These are phyloP conservation scores for Suillus cothurnatus DNA, from an alignment of 768 basidiomycete species.

Conservation along the genomic window DNA sequence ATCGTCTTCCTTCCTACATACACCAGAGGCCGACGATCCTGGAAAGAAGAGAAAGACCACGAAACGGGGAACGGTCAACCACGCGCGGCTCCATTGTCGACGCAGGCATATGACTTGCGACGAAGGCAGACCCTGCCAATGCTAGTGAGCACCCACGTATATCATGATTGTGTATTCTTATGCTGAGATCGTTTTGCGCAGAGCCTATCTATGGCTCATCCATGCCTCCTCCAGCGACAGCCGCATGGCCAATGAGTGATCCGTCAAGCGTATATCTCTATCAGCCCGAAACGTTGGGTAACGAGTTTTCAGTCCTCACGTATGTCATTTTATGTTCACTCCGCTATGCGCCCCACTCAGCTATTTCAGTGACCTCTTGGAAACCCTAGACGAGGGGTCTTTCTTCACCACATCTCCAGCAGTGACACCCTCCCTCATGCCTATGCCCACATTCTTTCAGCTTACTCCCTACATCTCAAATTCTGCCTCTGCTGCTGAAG, in stretches of 20 bases:
- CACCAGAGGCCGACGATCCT: slow-evolving; percentile 31
- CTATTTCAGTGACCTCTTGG: slow-evolving; percentile 72
- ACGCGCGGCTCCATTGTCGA: slow-evolving; percentile 92
- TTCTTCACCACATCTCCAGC: slow-evolving; percentile 71
- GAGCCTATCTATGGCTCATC: slow-evolving; percentile 26
- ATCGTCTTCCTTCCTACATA: slow-evolving; percentile 6
- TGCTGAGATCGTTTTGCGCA: too few relatives aligned
- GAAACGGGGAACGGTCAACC: slow-evolving; percentile 85
- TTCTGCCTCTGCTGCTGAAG: slow-evolving; percentile 17
- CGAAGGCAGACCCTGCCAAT: slow-evolving; percentile 86
- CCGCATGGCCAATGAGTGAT: slow-evolving; percentile 57
- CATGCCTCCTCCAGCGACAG: slow-evolving; percentile 31
- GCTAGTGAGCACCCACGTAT: slow-evolving; percentile 74
- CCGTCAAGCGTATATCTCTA: slow-evolving; percentile 60
- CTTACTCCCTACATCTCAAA: slow-evolving; percentile 20
- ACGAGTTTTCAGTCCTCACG: slow-evolving; percentile 83
- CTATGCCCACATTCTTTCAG: slow-evolving; percentile 36
- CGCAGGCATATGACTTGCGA: slow-evolving; percentile 93
- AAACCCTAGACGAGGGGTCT: slow-evolving; percentile 81
- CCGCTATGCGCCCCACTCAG: not conserved
- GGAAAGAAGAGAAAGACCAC: slow-evolving; percentile 45
- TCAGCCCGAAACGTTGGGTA: slow-evolving; percentile 75
- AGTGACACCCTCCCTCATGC: slow-evolving; percentile 51
- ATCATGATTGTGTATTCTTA: too few relatives aligned
- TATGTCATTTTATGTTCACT: slow-evolving; percentile 36